Evolutionary conservation across 768 basidiomycete genomes (phyloP).

Genomic region (Mycena floridula): DNA sequence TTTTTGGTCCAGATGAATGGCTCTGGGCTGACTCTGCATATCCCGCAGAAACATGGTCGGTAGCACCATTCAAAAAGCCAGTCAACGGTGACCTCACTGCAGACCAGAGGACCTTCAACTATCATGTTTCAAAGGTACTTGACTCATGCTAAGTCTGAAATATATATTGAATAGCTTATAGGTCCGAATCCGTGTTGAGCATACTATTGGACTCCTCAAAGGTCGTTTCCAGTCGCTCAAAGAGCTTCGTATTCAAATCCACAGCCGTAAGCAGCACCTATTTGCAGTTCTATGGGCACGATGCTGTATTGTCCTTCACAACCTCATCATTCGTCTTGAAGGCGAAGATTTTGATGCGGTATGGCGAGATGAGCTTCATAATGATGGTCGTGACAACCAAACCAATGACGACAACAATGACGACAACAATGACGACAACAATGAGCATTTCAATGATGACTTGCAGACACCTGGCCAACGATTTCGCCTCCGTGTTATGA

Average conservation of each 20-base stretch:
- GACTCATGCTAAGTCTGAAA: constrained; percentile 3
- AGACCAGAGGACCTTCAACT: constrained; percentile 16
- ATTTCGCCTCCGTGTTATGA: not conserved
- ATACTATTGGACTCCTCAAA: constrained; percentile 35
- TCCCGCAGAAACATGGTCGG: constrained; percentile 17
- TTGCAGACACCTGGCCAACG: not conserved
- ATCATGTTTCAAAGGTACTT: constrained; percentile 15
- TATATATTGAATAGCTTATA: not conserved
- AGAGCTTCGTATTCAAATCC: constrained; percentile 21
- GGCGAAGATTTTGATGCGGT: constrained; percentile 11
- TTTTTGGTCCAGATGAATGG: constrained; percentile 18
- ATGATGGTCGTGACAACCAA: not conserved
- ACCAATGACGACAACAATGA: not conserved
- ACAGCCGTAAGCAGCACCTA: constrained; percentile 15
- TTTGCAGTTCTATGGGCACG: constrained; percentile 24
- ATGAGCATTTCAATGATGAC: not conserved
- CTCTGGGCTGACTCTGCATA: constrained; percentile 28
- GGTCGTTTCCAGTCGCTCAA: constrained; percentile 29
- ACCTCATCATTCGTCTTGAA: constrained; percentile 22
- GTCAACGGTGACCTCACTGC: constrained; percentile 6
- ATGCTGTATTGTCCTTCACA: constrained; percentile 23
- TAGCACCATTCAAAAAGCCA: constrained; percentile 20
- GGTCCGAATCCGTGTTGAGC: constrained; percentile 28
- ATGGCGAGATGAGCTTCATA: not conserved
- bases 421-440: not conserved